A percentile compares a stretch with the other conserved stretches of the same genome.
Conservation (phyloP, 2,329 filamentous ascomycete genomes). For the Madurella fahalii region DNA sequence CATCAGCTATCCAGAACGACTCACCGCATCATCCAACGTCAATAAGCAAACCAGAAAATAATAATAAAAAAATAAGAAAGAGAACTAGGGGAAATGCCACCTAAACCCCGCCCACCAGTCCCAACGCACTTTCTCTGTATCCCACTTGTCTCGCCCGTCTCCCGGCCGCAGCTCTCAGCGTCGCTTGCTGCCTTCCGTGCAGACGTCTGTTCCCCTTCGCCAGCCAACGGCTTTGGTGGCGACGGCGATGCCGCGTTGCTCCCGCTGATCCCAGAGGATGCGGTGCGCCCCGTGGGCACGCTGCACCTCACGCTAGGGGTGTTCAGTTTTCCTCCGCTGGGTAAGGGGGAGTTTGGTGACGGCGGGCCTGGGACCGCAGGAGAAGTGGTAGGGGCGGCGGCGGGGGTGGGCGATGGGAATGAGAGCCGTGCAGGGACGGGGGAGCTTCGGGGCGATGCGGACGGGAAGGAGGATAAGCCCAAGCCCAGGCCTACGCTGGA, state of each 20-base stretch:
- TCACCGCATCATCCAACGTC: too few species aligned
- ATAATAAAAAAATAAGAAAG: conserved; percentile 1
- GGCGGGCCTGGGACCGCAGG: conserved; percentile 26
- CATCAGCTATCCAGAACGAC: too few species aligned
- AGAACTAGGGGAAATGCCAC: conserved; percentile 12
- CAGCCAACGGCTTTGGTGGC: neutral
- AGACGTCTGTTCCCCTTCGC: conserved; percentile 47
- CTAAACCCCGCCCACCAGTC: conserved; percentile 11
- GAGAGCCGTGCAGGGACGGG: conserved; percentile 3
- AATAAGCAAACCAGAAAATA: neutral
- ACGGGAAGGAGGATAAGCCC: neutral
- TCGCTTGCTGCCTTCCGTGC: conserved; percentile 59
- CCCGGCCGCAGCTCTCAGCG: conserved; percentile 60
- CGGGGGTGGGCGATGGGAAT: conserved; percentile 10
- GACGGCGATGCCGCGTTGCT: neutral
- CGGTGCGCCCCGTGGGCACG: conserved; percentile 72
- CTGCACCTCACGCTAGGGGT: conserved; percentile 84
- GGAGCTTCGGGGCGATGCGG: neutral
- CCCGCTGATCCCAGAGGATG: conserved; percentile 52
- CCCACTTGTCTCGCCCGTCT: conserved; percentile 61
- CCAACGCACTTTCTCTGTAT: conserved; percentile 72
- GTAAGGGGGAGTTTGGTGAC: conserved; percentile 15
- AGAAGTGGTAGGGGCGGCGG: conserved; percentile 30
- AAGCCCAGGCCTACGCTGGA: conserved; percentile 30
- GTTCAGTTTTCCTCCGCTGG: conserved; percentile 61